Base-by-base conservation (phyloP, 345 rosid genomes). In the Hibiscus tridactylites region DNA sequence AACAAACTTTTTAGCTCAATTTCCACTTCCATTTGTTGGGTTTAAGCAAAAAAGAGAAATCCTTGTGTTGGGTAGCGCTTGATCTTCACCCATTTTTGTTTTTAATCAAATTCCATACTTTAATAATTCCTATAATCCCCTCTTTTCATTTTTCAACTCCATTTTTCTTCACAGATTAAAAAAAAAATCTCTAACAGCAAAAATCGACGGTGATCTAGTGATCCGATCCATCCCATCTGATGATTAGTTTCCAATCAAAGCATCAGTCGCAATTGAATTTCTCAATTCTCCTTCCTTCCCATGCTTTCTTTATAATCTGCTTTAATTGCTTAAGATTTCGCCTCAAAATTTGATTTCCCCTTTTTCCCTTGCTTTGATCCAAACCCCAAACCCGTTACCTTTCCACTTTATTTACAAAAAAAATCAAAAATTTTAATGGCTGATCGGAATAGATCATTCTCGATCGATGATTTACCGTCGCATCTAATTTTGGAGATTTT, bases 401-500 rank as follows among this genome's bases (percentile, higher is more conserved):
- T 68, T 68, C 71, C 44, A 9, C 10, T 67, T 66, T 15, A 2
- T 50, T 13, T 16, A 3, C 17, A 5, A 58, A 24, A 8, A 24
- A 44, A 65, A 24, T 13, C 6, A 12, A n/a, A 17, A 9, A 3
- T 64, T 65, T 44, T 54, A 65, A 91, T 90, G 98, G 97, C 87
- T n/a, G 93, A 91, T 39, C 71, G 87, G 47, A 79, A 75, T 76
- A 80, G 85, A 81, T 61, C 74, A 50, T 60, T 82, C 68, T 82
- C 88, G 1, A 72, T 94, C 9, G 98, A 87, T 76, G 96, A 94
- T 42, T 83, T 94, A 70, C 98, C 98, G 8, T 88, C 90, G 9
- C 93, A 94, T 86, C 83, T 91, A 92, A 81, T 91, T 73, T 77
- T 94, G 68, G 98, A 94, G 73, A 90, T 94, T 64, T 78, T 94